Evolutionary conservation across 1,284 basidiomycete species (phyloP).

Genomic region (Xerocomus amazonicus): DNA sequence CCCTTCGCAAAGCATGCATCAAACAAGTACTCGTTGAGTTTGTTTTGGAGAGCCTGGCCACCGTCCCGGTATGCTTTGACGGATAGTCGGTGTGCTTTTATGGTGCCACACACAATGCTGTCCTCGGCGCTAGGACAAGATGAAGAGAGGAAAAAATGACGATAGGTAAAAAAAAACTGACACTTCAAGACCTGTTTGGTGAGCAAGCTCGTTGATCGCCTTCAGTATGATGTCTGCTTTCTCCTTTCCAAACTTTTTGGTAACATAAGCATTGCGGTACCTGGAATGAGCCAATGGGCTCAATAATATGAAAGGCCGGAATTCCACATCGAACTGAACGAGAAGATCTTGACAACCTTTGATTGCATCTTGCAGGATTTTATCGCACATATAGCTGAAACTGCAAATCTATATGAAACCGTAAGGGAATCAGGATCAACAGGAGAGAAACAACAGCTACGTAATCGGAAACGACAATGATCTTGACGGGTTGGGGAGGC

Average conservation of each 20-base stretch:
- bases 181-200: slow-evolving; percentile 62
- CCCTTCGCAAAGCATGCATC: slow-evolving; percentile 61
- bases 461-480: slow-evolving; percentile 69
- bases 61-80: slow-evolving; percentile 65
- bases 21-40: slow-evolving; percentile 58
- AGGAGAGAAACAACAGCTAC: slow-evolving; percentile 38
- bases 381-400: slow-evolving; percentile 74
- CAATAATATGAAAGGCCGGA: slow-evolving; percentile 67
- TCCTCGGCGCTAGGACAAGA: slow-evolving; percentile 42
- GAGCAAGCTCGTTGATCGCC: slow-evolving; percentile 49
- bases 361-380: slow-evolving; percentile 65
- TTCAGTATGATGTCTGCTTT: slow-evolving; percentile 46
- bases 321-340: slow-evolving; percentile 66
- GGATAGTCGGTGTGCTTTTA: slow-evolving; percentile 67
- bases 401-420: slow-evolving; percentile 53
- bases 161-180: slow-evolving; percentile 37
- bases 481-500: slow-evolving; percentile 49
- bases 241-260: slow-evolving; percentile 56
- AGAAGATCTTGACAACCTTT: slow-evolving; percentile 58
- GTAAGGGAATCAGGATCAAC: slow-evolving; percentile 5
- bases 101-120: slow-evolving; percentile 64
- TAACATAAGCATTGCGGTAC: slow-evolving; percentile 33
- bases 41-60: slow-evolving; percentile 58
- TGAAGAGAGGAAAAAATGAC: not conserved
- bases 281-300: slow-evolving; percentile 41